These are phyloP conservation scores for Zygosaccharomyces siamensis DNA, from an alignment of 805 yeast species.

Conservation along the genomic window DNA sequence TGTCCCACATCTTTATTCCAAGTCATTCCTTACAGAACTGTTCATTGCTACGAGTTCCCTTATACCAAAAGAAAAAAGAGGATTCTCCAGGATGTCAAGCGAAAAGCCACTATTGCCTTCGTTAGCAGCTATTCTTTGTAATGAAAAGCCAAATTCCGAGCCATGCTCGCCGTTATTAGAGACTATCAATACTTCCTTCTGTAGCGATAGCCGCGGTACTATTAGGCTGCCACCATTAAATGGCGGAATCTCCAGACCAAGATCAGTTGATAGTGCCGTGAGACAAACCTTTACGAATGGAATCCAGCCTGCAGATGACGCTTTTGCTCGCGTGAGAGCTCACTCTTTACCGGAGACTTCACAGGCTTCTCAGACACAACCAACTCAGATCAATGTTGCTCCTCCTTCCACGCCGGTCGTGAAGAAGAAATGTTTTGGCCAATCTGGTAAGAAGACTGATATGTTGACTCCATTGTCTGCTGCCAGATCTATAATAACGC, in stretches of 20 bases:
- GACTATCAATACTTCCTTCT: slow-evolving; percentile 18
- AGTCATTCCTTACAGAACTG: neutral
- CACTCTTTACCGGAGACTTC: slow-evolving; percentile 7
- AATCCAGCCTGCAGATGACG: neutral
- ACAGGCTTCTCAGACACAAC: neutral
- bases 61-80: neutral
- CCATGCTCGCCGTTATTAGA: slow-evolving; percentile 23
- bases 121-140: slow-evolving; percentile 18
- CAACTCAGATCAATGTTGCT: neutral
- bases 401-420: slow-evolving; percentile 21
- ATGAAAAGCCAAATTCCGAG: slow-evolving; percentile 13
- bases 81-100: slow-evolving; percentile 3
- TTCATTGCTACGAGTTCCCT: neutral
- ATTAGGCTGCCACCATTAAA: slow-evolving; percentile 31
- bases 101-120: slow-evolving; percentile 20
- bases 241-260: slow-evolving; percentile 18
- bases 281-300: slow-evolving; percentile 21
- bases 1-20: neutral
- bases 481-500: slow-evolving; percentile 31
- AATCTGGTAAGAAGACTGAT: slow-evolving; percentile 18
- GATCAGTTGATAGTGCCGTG: slow-evolving; percentile 25
- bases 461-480: slow-evolving; percentile 33
- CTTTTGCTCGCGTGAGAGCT: slow-evolving; percentile 4
- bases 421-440: slow-evolving; percentile 10
- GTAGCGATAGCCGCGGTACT: slow-evolving; percentile 25